Base-by-base conservation (phyloP, 2,329 filamentous ascomycete genomes). In the Paracoccidioides lutzii region DNA sequence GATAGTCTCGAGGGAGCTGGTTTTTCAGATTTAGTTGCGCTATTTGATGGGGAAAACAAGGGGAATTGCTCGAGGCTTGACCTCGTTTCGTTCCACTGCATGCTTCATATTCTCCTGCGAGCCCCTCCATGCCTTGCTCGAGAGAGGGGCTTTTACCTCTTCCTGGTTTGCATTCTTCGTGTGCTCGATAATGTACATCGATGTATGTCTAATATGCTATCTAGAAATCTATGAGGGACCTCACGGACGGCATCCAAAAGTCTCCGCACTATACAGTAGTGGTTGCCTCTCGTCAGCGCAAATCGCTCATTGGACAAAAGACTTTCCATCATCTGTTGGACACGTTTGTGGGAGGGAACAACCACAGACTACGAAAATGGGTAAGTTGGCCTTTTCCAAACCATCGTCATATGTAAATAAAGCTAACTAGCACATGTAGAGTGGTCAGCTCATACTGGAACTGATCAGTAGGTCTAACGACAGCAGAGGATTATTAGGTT, bases 361-460 rank as follows among this genome's bases (percentile, higher is more conserved):
- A 22, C 7, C 12, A 33, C 5, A 30, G 50, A 2, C 53, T 55
- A 22, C 53, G 59, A 10, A 61, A 60, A 61, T 57, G 63, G 59
- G 64, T 67, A 59, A 50, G 53, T 40, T 14, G 14, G 3, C n/a
- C 3, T 28, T 45, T 32, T 38, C 5, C 37, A 7, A 6, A n/a
- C 4, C 43, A 30, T 5, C 30, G 8, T 40, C 45, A 12, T 42
- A 14, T 43, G 38, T 32, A 15, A 35, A 38, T 7, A 33, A 49
- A n/a, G 33, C 60, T 64, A 32, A 63, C 14, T 10, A 14, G 35
- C 42, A 12, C 4, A 22, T 38, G 32, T 32, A 67, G 65, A 59
- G 59, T 22, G 65, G 65, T 0, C 65, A 64, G 45, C 51, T 62
- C 14, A 45, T 67, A 4, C 51, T 61, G 14, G 65, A 67, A 53